Base-by-base conservation (phyloP, 2,329 filamentous ascomycete species). In the Sporothrix inflata region DNA sequence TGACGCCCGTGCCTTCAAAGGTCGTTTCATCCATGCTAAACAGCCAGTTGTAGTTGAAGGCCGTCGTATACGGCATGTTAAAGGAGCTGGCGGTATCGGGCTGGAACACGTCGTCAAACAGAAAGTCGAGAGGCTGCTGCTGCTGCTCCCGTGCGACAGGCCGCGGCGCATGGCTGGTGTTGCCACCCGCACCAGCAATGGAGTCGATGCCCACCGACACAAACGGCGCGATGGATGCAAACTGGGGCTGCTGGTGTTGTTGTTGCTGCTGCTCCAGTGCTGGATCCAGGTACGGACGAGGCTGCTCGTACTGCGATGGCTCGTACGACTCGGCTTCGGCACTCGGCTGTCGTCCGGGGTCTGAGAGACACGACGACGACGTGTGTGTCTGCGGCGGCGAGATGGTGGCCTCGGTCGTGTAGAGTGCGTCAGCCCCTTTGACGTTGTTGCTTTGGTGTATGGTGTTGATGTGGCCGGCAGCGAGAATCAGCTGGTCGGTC, bases 41-140 rank as follows among this genome's bases (percentile, higher is more conserved):
- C 4, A 75, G 73, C 74, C 74, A 75, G 30, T 73, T 74, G 53
- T 75, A 75, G 66, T 75, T 60, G 34, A 69, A 19, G 0, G 74
- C 73, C 0, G 74, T 75, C 4, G 74, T 75, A 38, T 73, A 75
- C 16, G 74, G 74, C 74, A 75, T 75, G 21, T 75, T 75, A 53
- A 75, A 75, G 3, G 74, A 75, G 38, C 73, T 74, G 16, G 74
- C 73, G 4, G 74, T 75, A 40, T 75, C 74, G 7, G 74, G 60
- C 55, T 75, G 74, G 65, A 75, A 74, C 0, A 60, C 55, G 51
- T 74, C 60, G 19, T 75, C 74, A 27, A 60, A 68, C 27, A 57
- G 30, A 72, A 45, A 21, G 12, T 57, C 69, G 27, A 70, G 14
- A 24, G 63, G 42, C 53, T 49, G 57, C 21, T n/a, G 69, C 34